Conservation (phyloP, 768 basidiomycete species). For the Rhizopogon sp. region DNA sequence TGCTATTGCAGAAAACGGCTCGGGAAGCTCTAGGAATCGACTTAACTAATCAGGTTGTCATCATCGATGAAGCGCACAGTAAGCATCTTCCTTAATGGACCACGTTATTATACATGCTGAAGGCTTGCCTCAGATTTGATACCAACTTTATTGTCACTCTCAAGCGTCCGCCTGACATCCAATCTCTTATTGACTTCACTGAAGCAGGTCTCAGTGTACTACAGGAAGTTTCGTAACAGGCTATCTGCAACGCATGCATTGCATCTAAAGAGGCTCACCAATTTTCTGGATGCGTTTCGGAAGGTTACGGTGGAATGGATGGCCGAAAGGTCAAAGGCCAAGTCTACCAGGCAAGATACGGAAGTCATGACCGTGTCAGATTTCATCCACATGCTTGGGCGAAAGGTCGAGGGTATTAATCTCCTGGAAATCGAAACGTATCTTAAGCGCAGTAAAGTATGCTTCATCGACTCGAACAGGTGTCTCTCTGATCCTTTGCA, state of each 20-base stretch:
- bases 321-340: slow-evolving; percentile 14
- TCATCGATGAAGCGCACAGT: slow-evolving; percentile 98
- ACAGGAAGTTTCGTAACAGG: slow-evolving; percentile 71
- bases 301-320: slow-evolving; percentile 54
- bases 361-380: slow-evolving; percentile 70
- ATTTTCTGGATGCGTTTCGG: slow-evolving; percentile 66
- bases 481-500: slow-evolving; percentile 16
- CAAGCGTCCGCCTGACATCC: slow-evolving; percentile 63
- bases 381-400: slow-evolving; percentile 61
- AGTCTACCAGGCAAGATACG: slow-evolving; percentile 11
- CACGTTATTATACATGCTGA: background rate
- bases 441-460: slow-evolving; percentile 77
- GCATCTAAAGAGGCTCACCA: slow-evolving; percentile 74
- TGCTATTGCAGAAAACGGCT: slow-evolving; percentile 77
- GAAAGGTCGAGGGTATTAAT: slow-evolving; percentile 71
- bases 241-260: slow-evolving; percentile 69
- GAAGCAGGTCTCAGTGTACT: slow-evolving; percentile 72
- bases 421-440: slow-evolving; percentile 79
- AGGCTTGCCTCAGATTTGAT: slow-evolving; percentile 60
- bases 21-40: slow-evolving; percentile 86
- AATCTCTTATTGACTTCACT: slow-evolving; percentile 55
- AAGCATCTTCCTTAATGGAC: slow-evolving; percentile 22
- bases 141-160: slow-evolving; percentile 82
- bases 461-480: background rate
- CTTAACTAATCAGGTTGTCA: slow-evolving; percentile 76